Conservation (phyloP, 805 yeast species). For the Zygosaccharomyces siamensis region DNA sequence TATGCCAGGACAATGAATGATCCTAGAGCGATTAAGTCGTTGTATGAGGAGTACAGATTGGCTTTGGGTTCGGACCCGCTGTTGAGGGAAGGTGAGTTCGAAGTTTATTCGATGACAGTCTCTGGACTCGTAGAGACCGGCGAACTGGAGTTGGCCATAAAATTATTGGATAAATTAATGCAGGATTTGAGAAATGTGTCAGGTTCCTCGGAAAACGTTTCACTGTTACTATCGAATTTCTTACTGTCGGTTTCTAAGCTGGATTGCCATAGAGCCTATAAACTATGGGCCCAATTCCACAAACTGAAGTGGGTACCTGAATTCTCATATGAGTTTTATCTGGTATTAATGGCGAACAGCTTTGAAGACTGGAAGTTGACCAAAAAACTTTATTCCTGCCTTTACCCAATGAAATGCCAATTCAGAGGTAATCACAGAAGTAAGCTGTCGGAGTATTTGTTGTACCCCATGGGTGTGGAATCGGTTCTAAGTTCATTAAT, state of each 20-base stretch:
- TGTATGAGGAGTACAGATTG: constrained; percentile 39
- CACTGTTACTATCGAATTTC: constrained; percentile 43
- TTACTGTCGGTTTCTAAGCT: constrained; percentile 37
- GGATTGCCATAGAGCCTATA: constrained; percentile 34
- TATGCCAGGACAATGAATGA: constrained; percentile 40
- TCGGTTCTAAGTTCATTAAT: constrained; percentile 24
- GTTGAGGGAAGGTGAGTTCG: constrained; percentile 39
- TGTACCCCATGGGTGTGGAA: constrained; percentile 26
- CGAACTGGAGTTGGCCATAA: constrained; percentile 47
- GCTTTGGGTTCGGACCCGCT: constrained; percentile 12
- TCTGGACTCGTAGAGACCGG: constrained; percentile 49
- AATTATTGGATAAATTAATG: constrained; percentile 52
- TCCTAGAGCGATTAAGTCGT: constrained; percentile 35
- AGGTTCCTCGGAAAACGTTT: constrained; percentile 35
- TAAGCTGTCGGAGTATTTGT: constrained; percentile 20
- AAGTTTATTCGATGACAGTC: constrained; percentile 48
- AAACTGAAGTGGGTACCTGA: constrained; percentile 40
- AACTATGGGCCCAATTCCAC: constrained; percentile 37
- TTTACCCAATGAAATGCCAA: constrained; percentile 34
- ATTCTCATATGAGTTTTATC: constrained; percentile 38
- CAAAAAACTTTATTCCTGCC: constrained; percentile 36
- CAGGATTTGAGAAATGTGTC: constrained; percentile 39
- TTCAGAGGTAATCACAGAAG: constrained; percentile 3
- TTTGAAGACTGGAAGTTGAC: constrained; percentile 34
- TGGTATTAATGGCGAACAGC: constrained; percentile 34